Percentiles rank a stretch among this genome's conserved stretches.
Evolutionary conservation across 176 grass and related monocot genomes (phyloP).

Genomic region (Rhipidocladum racemiflorum): DNA sequence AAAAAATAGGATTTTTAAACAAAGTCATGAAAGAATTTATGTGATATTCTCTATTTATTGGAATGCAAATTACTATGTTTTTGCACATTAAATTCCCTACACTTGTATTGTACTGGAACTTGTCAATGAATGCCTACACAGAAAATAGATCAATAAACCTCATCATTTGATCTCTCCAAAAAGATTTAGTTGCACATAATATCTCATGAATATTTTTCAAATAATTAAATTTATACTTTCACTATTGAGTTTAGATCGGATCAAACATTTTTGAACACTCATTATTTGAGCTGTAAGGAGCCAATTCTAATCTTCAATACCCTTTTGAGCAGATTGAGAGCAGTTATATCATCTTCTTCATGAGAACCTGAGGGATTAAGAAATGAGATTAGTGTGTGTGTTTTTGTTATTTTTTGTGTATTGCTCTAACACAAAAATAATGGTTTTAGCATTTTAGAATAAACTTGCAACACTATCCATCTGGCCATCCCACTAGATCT

Average conservation of each 20-base stretch:
- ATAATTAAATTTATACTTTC: neutral
- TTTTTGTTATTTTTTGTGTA: neutral
- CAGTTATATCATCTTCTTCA: too few relatives aligned
- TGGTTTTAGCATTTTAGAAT: neutral
- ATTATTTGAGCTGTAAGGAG: too few relatives aligned
- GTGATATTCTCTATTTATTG: too few relatives aligned
- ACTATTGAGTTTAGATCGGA: slow-evolving; percentile 12
- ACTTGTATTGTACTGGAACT: slow-evolving; percentile 93
- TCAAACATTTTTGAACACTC: too few relatives aligned
- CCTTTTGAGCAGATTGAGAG: too few relatives aligned
- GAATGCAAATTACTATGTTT: too few relatives aligned
- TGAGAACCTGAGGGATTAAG: slow-evolving; percentile 63
- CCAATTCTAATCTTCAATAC: too few relatives aligned
- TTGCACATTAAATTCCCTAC: too few relatives aligned
- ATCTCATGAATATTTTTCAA: neutral
- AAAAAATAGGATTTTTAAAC: too few relatives aligned
- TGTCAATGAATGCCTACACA: slow-evolving; percentile 89
- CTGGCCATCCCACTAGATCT: neutral
- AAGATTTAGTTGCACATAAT: slow-evolving; percentile 10
- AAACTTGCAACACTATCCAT: neutral
- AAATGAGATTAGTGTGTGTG: slow-evolving; percentile 9
- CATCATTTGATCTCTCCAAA: neutral
- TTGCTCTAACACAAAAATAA: slow-evolving; percentile 4
- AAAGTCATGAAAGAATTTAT: too few relatives aligned
- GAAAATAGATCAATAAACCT: slow-evolving; percentile 17